Evolutionary conservation across 805 yeast genomes (phyloP).

Genomic region (Diddensiella santjacobensis): DNA sequence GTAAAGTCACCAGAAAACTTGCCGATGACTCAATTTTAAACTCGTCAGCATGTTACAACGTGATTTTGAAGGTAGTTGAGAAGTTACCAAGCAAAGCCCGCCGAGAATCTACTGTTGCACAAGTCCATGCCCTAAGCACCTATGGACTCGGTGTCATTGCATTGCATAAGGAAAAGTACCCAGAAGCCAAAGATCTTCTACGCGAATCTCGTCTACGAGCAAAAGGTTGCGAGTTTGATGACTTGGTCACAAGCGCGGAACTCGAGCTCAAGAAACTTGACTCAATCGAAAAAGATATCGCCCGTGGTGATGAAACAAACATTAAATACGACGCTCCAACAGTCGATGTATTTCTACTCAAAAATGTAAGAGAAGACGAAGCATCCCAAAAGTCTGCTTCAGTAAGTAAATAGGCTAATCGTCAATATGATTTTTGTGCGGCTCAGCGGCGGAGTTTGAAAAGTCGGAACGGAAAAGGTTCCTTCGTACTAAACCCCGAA

Average conservation of each 20-base stretch:
- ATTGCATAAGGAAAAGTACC: conserved; percentile 54
- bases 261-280: conserved; percentile 56
- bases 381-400: neutral
- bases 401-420: too few relatives aligned
- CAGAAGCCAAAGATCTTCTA: conserved; percentile 56
- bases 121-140: conserved; percentile 73
- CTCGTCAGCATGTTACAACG: conserved; percentile 39
- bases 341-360: conserved; percentile 20
- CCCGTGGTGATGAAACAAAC: conserved; percentile 7
- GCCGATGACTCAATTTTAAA: conserved; percentile 28
- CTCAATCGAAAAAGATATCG: conserved; percentile 23
- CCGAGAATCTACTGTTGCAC: conserved; percentile 46
- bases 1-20: conserved; percentile 8
- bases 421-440: too few relatives aligned
- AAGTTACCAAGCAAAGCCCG: conserved; percentile 37
- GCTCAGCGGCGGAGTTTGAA: too few relatives aligned
- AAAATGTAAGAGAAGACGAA: conserved; percentile 10
- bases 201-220: conserved; percentile 71
- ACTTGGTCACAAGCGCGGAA: conserved; percentile 61
- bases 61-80: conserved; percentile 42
- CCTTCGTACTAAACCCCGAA: too few relatives aligned
- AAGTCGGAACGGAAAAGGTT: too few relatives aligned
- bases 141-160: conserved; percentile 82
- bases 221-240: conserved; percentile 58
- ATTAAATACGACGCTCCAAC: conserved; percentile 17